Evolutionary conservation across 2,329 filamentous ascomycete species (phyloP).

Genomic region (Clonostachys rosea): DNA sequence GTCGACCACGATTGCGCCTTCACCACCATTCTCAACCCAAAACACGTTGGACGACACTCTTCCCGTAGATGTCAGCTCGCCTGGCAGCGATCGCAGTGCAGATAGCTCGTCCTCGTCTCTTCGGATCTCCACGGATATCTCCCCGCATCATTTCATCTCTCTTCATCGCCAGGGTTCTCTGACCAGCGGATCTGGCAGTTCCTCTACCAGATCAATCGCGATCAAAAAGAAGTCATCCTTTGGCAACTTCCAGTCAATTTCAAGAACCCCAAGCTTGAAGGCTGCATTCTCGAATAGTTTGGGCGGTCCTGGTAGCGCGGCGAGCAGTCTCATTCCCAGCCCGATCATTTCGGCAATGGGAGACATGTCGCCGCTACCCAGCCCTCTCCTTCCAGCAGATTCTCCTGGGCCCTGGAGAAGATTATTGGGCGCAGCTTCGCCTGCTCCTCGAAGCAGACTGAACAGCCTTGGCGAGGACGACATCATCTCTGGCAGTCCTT

Average conservation of each 20-base stretch:
- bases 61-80: constrained; percentile 6
- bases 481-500: background rate
- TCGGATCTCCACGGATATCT: constrained; percentile 30
- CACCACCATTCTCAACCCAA: background rate
- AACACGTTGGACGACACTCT: background rate
- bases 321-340: constrained; percentile 66
- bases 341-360: constrained; percentile 72
- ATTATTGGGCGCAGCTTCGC: constrained; percentile 8
- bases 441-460: constrained; percentile 13
- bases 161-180: constrained; percentile 8
- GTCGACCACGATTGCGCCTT: constrained; percentile 6
- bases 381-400: constrained; percentile 62
- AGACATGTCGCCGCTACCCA: constrained; percentile 75
- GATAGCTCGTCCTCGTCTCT: constrained; percentile 14
- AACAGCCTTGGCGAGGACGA: constrained; percentile 12
- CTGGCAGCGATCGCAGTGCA: too few species aligned
- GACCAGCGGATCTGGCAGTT: constrained; percentile 5
- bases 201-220: constrained; percentile 11
- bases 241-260: constrained; percentile 39
- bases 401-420: constrained; percentile 63
- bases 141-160: background rate
- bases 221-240: constrained; percentile 20
- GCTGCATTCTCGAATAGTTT: constrained; percentile 45
- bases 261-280: constrained; percentile 58
- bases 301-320: constrained; percentile 41